Conservation (phyloP, 139 green algal genomes). For the Chlorella sp. region DNA sequence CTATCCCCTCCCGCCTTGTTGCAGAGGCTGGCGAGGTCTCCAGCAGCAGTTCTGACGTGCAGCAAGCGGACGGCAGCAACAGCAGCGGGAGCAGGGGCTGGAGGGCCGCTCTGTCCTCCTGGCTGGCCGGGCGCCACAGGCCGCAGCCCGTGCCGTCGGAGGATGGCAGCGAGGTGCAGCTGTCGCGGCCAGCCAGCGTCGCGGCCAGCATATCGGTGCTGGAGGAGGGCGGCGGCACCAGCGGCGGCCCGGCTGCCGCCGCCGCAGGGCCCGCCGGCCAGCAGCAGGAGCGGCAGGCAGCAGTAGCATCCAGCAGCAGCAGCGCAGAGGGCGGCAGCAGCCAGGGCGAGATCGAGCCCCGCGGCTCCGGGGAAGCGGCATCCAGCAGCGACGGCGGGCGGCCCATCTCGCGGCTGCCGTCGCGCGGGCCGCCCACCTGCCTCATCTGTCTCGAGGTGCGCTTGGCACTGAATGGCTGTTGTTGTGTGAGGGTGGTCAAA, state of each 20-base stretch:
- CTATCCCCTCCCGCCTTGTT: too few species aligned
- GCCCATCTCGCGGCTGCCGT: background rate
- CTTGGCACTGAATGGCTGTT: too few species aligned
- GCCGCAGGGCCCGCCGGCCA: background rate
- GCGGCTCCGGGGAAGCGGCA: background rate
- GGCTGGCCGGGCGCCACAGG: background rate
- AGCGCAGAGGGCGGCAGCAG: background rate
- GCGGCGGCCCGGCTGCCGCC: too few species aligned
- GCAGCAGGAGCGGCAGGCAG: conserved; percentile 3
- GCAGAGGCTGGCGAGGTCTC: too few species aligned
- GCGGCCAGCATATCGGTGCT: conserved; percentile 12
- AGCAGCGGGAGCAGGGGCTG: background rate
- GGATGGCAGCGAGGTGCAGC: background rate
- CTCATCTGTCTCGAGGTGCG: conserved; percentile 16
- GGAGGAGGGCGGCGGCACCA: background rate
- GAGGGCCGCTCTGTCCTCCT: background rate
- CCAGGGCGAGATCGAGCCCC: conserved; percentile 1
- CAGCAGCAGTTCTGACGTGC: background rate
- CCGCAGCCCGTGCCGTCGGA: too few species aligned
- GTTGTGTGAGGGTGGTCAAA: too few species aligned
- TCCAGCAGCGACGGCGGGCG: background rate
- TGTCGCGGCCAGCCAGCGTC: background rate
- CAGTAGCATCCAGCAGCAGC: background rate
- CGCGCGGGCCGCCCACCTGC: conserved; percentile 20
- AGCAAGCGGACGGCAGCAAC: background rate